Evolutionary conservation across 2,329 filamentous ascomycete species (phyloP), one percentile per base, ranked within the genome.

Genomic region (Alternaria triticimaculans): DNA sequence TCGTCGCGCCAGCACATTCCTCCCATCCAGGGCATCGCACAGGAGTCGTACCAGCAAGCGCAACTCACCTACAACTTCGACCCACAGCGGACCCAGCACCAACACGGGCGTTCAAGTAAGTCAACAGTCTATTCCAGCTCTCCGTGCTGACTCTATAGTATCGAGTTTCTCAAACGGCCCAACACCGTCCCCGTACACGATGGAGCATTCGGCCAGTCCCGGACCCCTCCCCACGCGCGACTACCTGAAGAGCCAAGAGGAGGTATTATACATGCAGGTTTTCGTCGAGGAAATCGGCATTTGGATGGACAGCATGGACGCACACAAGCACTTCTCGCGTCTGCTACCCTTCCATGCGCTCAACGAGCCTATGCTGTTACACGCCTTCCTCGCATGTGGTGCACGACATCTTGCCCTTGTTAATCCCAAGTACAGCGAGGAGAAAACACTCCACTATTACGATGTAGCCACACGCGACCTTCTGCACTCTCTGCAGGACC

Each of bases 261-360:
- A 97, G 76, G 87, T 96, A 0, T 82, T 90, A n/a, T 94, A 94
- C 76, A 93, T 97, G 90, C 93, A 97, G 78, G 90, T 94, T 0
- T 98, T 97, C 77, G 90, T 96, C 7, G 92, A 96, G 74, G 92
- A 97, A 69, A 92, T 98, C 3, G 94, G 91, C 1, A 81, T 93
- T 4, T 97, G 95, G 93, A 97, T 98, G 92, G 95, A 97, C 80
- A 92, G 90, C 45, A 89, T 97, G 84, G 93, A 97, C 81, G 86
- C 89, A 33, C 86, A 90, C 68, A 95, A 95, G 81, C 92, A 96
- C 76, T 97, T 97, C 78, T 93, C 92, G 23, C 87, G 91, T 51
- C 83, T 93, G 18, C 84, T 97, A n/a, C 94, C 95, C 0, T 94
- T 93, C 72, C 88, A 95, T 72, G 90, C 94, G 1, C 83, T 97